Percentiles rank a stretch among this genome's conserved stretches.
phyloP scores from a whole-genome alignment of 2,329 filamentous ascomycete genomes.

The Calonectria pauciramosa region DNA sequence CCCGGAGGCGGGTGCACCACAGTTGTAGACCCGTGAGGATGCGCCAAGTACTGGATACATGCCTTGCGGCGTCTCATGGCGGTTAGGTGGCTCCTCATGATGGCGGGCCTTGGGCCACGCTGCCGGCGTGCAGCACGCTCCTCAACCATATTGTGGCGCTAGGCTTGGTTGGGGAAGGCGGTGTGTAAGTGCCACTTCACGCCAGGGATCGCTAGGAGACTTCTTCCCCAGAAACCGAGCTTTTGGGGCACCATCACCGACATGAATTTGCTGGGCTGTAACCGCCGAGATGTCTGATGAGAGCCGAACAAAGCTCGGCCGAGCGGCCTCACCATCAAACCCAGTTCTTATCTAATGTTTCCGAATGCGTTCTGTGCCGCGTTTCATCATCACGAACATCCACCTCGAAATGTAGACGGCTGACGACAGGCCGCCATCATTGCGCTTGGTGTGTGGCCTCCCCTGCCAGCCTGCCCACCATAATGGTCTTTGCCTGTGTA shows the following conservation, averaged over 20 bases:
- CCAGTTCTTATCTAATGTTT: slow-evolving; percentile 36
- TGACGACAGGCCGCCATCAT: slow-evolving; percentile 42
- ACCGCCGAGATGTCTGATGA: slow-evolving; percentile 34
- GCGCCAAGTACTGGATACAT: slow-evolving; percentile 42
- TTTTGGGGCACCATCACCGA: slow-evolving; percentile 49
- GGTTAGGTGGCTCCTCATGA: slow-evolving; percentile 43
- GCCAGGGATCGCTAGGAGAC: slow-evolving; percentile 44
- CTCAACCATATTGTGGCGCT: slow-evolving; percentile 61
- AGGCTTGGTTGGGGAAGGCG: slow-evolving; percentile 46
- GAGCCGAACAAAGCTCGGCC: slow-evolving; percentile 43
- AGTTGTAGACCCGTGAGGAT: slow-evolving; percentile 18
- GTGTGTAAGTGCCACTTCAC: slow-evolving; percentile 33
- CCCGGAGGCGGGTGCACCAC: slow-evolving; percentile 22
- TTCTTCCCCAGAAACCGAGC: slow-evolving; percentile 47
- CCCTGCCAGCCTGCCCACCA: slow-evolving; percentile 29
- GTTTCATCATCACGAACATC: slow-evolving; percentile 33
- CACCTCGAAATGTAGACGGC: slow-evolving; percentile 27
- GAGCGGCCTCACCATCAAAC: slow-evolving; percentile 35
- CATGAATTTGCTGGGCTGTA: slow-evolving; percentile 40
- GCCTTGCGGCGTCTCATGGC: slow-evolving; percentile 30
- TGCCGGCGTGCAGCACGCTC: slow-evolving; percentile 48
- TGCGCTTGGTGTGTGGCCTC: slow-evolving; percentile 26
- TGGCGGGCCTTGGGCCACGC: slow-evolving; percentile 37
- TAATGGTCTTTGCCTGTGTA: slow-evolving; percentile 34
- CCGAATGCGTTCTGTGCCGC: slow-evolving; percentile 25